A percentile compares a stretch with the other conserved stretches of the same genome.
Evolutionary conservation across 345 rosid genomes (phyloP).

Genomic region (Melaleuca alternifolia): DNA sequence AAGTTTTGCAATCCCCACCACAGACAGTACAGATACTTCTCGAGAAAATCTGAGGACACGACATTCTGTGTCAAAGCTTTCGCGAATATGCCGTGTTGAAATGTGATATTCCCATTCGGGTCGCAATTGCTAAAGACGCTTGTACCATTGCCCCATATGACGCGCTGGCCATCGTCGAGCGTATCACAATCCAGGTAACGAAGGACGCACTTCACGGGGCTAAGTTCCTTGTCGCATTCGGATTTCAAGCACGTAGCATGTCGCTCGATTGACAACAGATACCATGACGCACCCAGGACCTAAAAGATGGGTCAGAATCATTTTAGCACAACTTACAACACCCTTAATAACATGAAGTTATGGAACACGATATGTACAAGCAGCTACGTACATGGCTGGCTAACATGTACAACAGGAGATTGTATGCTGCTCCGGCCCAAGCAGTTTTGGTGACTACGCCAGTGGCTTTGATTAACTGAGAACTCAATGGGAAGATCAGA

Average conservation of each 20-base stretch:
- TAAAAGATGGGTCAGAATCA: conserved; percentile 10
- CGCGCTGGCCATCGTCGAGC: conserved; percentile 11
- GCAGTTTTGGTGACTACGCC: conserved; percentile 86
- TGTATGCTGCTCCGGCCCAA: conserved; percentile 97
- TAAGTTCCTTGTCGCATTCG: conserved; percentile 34
- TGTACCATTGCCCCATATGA: conserved; percentile 47
- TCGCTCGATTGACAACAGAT: conserved; percentile 66
- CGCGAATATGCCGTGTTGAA: conserved; percentile 56
- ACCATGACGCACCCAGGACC: conserved; percentile 90
- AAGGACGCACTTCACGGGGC: conserved; percentile 23
- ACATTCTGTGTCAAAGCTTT: conserved; percentile 46
- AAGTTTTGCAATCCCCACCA: conserved; percentile 93
- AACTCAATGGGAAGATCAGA: conserved; percentile 67
- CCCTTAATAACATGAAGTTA: background rate
- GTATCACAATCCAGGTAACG: conserved; percentile 51
- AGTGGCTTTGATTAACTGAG: conserved; percentile 53
- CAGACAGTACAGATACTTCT: conserved; percentile 73
- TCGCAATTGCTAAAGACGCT: conserved; percentile 44
- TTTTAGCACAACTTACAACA: background rate
- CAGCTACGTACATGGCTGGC: conserved; percentile 75
- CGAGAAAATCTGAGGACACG: conserved; percentile 35
- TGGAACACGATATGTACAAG: background rate
- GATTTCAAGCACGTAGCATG: conserved; percentile 79
- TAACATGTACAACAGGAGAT: conserved; percentile 67
- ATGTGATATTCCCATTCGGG: conserved; percentile 17